Percentiles rank a stretch among this genome's conserved stretches.
phyloP scores from a whole-genome alignment of 2,329 filamentous ascomycete species.

The Colletotrichum somersetense region DNA sequence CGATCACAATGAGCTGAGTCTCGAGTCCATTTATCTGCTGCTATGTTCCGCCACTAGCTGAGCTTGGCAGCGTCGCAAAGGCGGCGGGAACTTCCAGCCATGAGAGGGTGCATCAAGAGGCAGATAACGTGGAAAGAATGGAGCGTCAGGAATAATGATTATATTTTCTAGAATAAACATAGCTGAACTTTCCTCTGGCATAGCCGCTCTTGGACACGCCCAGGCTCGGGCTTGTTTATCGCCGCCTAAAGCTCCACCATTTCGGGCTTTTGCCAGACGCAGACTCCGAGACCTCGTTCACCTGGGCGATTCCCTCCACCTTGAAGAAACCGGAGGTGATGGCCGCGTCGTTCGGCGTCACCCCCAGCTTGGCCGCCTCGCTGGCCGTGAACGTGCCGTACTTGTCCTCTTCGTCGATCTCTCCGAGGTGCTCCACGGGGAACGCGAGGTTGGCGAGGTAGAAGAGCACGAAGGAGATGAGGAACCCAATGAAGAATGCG shows the following conservation, averaged over 20 bases:
- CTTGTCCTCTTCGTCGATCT: constrained; percentile 58
- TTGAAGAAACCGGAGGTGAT: background rate
- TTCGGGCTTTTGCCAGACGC: background rate
- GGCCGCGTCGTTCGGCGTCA: constrained; percentile 46
- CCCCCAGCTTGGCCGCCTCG: constrained; percentile 56
- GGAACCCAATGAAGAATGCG: constrained; percentile 58
- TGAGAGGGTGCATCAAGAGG: background rate
- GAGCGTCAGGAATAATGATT: background rate
- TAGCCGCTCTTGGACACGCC: background rate
- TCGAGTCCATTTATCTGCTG: too few relatives aligned
- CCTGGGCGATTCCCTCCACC: background rate
- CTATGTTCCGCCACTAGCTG: too few relatives aligned
- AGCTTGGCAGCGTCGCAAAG: too few relatives aligned
- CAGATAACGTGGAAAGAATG: background rate
- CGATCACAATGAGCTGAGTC: too few relatives aligned
- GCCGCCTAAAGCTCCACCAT: background rate
- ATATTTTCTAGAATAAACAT: background rate
- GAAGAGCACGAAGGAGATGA: constrained; percentile 42
- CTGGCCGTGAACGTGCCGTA: constrained; percentile 59
- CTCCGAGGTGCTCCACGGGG: constrained; percentile 54
- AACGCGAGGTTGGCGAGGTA: constrained; percentile 52
- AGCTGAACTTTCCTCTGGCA: background rate
- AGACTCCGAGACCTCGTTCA: background rate
- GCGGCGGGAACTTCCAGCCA: background rate
- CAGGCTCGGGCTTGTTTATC: background rate